Evolutionary conservation across 345 rosid species (phyloP).

Genomic region (Angophora floribunda): DNA sequence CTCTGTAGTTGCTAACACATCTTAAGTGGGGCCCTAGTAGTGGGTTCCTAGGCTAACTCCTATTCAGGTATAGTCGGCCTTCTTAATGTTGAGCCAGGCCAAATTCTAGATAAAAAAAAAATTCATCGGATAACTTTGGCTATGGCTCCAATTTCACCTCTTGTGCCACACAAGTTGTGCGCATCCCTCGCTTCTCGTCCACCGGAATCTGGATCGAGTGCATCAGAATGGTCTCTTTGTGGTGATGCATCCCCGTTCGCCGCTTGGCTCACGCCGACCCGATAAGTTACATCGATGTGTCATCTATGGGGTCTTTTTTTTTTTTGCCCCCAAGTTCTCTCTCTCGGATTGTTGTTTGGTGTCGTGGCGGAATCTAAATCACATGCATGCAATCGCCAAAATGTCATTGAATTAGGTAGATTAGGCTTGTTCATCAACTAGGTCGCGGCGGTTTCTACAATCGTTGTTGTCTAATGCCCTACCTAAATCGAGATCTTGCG

Average conservation of each 20-base stretch:
- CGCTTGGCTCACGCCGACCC: background rate
- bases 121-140: background rate
- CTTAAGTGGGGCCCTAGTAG: too few species aligned
- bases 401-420: background rate
- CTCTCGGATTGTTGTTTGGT: background rate
- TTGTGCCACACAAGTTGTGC: background rate
- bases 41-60: too few species aligned
- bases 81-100: too few species aligned
- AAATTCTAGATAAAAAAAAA: too few species aligned
- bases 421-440: background rate
- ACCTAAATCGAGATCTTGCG: background rate
- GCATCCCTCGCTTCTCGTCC: background rate
- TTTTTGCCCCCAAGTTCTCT: background rate
- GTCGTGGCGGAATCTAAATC: background rate
- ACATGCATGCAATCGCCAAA: background rate
- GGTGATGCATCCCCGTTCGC: background rate
- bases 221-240: background rate
- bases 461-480: background rate
- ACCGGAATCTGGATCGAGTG: background rate
- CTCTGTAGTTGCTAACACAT: too few species aligned
- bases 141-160: background rate
- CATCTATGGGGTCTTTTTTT: background rate
- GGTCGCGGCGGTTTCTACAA: background rate
- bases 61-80: too few species aligned
- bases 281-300: background rate